phyloP scores from a whole-genome alignment of 139 green algal species.

The Chlamydomonas urium region DNA sequence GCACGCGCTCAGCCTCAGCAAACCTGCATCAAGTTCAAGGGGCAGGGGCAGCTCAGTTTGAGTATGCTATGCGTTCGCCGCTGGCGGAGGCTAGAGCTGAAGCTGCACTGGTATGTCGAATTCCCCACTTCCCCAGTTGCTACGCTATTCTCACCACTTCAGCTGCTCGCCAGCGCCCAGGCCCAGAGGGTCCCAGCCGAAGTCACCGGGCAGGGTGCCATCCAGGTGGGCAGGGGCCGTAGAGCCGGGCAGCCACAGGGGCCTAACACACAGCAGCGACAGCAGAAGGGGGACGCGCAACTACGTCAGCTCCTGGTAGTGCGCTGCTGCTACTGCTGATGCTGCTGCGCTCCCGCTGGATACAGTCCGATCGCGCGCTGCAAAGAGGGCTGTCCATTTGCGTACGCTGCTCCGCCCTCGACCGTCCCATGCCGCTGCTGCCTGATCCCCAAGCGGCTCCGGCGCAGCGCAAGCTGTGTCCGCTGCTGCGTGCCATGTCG shows the following conservation, averaged over 20 bases:
- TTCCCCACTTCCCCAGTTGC: not conserved
- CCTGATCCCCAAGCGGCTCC: no score
- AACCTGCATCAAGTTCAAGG: no score
- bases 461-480: not conserved
- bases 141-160: slow-evolving; percentile 35
- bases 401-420: no score
- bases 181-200: slow-evolving; percentile 70
- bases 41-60: no score
- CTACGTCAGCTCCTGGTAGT: not conserved
- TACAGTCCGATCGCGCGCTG: not conserved
- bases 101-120: no score
- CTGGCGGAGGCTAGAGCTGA: no score
- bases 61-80: no score
- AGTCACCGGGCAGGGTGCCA: slow-evolving; percentile 36
- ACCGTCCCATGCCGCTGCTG: no score
- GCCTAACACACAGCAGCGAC: not conserved
- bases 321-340: not conserved
- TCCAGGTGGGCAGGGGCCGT: slow-evolving; percentile 49
- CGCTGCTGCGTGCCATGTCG: not conserved
- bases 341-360: not conserved
- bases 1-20: slow-evolving; percentile 60
- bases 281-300: not conserved
- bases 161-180: slow-evolving; percentile 63
- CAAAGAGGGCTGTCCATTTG: not conserved
- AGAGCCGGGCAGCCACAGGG: slow-evolving; percentile 42